These are phyloP conservation scores for Solanum bulbocastanum DNA, from an alignment of 257 asterid species.

Conservation along the genomic window DNA sequence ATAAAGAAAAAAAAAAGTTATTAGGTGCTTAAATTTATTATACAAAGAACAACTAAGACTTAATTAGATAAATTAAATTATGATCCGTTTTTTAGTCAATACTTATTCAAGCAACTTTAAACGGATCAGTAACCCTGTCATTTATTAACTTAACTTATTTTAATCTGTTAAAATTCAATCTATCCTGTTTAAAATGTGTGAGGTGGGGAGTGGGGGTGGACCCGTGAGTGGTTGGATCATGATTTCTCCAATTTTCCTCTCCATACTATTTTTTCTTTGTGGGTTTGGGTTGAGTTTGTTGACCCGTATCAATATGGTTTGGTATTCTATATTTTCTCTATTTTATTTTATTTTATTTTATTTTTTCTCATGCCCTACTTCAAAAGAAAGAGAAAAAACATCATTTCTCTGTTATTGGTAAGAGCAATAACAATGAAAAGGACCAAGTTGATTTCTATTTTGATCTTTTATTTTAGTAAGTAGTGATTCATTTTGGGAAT, in stretches of 20 bases:
- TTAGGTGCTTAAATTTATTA: neutral
- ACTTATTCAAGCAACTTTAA: too few relatives aligned
- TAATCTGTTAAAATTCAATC: too few relatives aligned
- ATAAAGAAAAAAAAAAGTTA: too few relatives aligned
- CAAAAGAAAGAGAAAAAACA: neutral
- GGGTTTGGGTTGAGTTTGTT: conserved; percentile 8
- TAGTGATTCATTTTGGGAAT: neutral
- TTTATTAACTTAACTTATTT: too few relatives aligned
- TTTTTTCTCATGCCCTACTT: neutral
- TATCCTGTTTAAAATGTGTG: too few relatives aligned
- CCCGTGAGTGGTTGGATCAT: neutral
- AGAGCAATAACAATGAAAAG: neutral
- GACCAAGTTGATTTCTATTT: neutral
- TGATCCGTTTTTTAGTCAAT: too few relatives aligned
- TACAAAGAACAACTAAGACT: too few relatives aligned
- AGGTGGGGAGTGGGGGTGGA: neutral
- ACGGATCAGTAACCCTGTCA: too few relatives aligned
- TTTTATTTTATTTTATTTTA: neutral
- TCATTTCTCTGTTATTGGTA: neutral
- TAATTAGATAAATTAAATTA: fast-evolving
- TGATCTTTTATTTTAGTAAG: neutral
- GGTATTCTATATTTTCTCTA: neutral
- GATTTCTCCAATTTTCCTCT: neutral
- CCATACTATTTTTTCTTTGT: neutral
- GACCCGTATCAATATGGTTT: conserved; percentile 1